phyloP scores from a whole-genome alignment of 2,329 filamentous ascomycete species.

The Fusarium setosum region DNA sequence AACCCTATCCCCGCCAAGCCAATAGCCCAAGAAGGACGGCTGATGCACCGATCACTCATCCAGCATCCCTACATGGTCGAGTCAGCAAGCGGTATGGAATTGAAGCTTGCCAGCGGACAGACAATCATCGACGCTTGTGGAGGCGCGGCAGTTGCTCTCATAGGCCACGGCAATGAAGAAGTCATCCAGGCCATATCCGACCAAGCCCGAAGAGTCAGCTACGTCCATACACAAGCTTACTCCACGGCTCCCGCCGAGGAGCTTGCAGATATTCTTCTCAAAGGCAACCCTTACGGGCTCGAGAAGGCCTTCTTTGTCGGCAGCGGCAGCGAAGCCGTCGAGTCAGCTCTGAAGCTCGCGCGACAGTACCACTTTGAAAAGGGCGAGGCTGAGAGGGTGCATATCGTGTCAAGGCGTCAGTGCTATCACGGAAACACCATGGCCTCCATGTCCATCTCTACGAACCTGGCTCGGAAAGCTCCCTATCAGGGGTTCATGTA shows the following conservation, averaged over 20 bases:
- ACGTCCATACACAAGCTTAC: constrained; percentile 39
- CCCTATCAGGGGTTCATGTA: constrained; percentile 27
- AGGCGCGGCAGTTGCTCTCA: constrained; percentile 73
- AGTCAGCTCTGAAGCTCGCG: constrained; percentile 60
- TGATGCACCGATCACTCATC: constrained; percentile 45
- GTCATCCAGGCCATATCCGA: constrained; percentile 66
- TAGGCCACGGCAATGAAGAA: constrained; percentile 69
- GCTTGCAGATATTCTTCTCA: constrained; percentile 30
- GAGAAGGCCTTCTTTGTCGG: constrained; percentile 41
- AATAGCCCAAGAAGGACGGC: constrained; percentile 4
- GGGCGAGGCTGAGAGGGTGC: constrained; percentile 38
- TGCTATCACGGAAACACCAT: constrained; percentile 62
- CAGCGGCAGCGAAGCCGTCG: constrained; percentile 52
- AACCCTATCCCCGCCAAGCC: background rate
- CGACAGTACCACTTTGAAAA: constrained; percentile 58
- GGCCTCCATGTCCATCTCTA: constrained; percentile 53
- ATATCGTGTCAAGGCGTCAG: constrained; percentile 53
- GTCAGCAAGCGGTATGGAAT: constrained; percentile 51
- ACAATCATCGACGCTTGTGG: constrained; percentile 75
- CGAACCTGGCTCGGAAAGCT: constrained; percentile 15
- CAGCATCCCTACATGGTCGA: constrained; percentile 49
- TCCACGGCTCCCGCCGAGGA: constrained; percentile 36
- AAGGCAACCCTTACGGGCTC: constrained; percentile 28
- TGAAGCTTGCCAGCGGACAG: constrained; percentile 55
- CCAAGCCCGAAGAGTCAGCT: constrained; percentile 57